A percentile compares a stretch with the other conserved stretches of the same genome.
Evolutionary conservation across 805 yeast genomes (phyloP).

Genomic region (Naumovozyma dairenensis): DNA sequence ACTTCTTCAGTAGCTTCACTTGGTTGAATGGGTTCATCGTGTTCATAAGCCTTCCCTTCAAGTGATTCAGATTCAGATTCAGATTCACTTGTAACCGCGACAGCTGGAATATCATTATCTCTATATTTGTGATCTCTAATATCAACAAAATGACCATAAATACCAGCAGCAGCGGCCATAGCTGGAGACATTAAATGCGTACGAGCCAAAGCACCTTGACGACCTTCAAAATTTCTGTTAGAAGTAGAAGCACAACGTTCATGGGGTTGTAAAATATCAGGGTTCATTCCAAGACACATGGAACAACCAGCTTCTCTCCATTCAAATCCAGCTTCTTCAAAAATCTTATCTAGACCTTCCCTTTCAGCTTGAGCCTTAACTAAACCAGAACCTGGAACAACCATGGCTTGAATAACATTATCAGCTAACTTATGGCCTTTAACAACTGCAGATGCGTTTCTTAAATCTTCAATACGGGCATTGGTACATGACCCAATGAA

Average conservation of each 20-base stretch:
- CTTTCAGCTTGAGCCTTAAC: slow-evolving; percentile 85
- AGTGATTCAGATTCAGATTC: slow-evolving; percentile 42
- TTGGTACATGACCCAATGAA: slow-evolving; percentile 97
- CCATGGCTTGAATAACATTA: slow-evolving; percentile 69
- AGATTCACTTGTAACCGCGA: slow-evolving; percentile 34
- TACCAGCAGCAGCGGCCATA: slow-evolving; percentile 98
- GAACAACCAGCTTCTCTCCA: slow-evolving; percentile 99
- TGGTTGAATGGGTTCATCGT: slow-evolving; percentile 42
- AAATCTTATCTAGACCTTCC: slow-evolving; percentile 88
- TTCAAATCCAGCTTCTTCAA: slow-evolving; percentile 84
- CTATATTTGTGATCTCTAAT: slow-evolving; percentile 69
- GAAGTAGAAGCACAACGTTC: slow-evolving; percentile 99
- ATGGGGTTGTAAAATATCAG: slow-evolving; percentile 85
- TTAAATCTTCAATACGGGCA: slow-evolving; percentile 90
- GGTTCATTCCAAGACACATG: slow-evolving; percentile 98
- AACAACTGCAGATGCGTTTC: slow-evolving; percentile 92
- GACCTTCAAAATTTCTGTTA: slow-evolving; percentile 95
- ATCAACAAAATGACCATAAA: slow-evolving; percentile 80
- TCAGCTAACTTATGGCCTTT: slow-evolving; percentile 81
- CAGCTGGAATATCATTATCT: slow-evolving; percentile 48
- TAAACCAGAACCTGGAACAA: slow-evolving; percentile 95
- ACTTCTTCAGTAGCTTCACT: slow-evolving; percentile 35
- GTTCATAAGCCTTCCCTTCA: slow-evolving; percentile 63
- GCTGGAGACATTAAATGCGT: slow-evolving; percentile 97
- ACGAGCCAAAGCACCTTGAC: slow-evolving; percentile 93